Evolutionary conservation across 257 asterid species (phyloP), one percentile per base, ranked within the genome.

Genomic region (Handroanthus guayacan): DNA sequence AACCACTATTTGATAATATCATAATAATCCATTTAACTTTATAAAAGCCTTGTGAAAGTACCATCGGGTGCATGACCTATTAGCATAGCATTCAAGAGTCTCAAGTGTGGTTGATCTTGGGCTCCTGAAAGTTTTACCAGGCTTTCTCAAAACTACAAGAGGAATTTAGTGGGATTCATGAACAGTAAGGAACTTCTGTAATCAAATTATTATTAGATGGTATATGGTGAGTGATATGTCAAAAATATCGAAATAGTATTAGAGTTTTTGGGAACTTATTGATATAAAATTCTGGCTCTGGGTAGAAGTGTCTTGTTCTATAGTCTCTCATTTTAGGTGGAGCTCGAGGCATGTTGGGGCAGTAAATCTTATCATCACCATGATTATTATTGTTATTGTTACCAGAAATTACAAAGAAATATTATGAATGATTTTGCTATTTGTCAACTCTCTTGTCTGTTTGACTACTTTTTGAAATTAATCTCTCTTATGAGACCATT

Each of bases 101-200:
- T 38, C 39, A 2, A 9, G 45, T 10, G 0, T 3, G 9, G 20
- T 3, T 41, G 12, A 17, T 38, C 9, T n/a, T 74, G 63, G 64
- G 64, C 20, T 50, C 50, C 18, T 62, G 38, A 37, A 51, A 11
- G 16, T 37, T 12, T 37, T 36, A 9, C 38, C 8, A 2, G 37
- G 37, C 3, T 45, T 47, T 57, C 50, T n/a, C 7, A 8, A 43
- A 48, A 12, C 41, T 10, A 36, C 17, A 50, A 1, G 7, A 6
- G 36, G 62, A 17, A 63, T 62, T 48, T 62, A 48, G 51, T 74
- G n/a, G 78, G 6, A 31, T 18, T 55, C 54, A 38, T 54, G 6
- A 56, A 6, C 36, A 10, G 25, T 70, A 39, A 44, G 9, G 34
- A 8, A 18, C 14, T 71, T 71, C 3, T 55, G 62, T 37, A 13